A percentile compares a stretch with the other conserved stretches of the same genome.
These are phyloP conservation scores for Pulveroboletus ravenelii DNA, from an alignment of 768 basidiomycete species.

Conservation along the genomic window DNA sequence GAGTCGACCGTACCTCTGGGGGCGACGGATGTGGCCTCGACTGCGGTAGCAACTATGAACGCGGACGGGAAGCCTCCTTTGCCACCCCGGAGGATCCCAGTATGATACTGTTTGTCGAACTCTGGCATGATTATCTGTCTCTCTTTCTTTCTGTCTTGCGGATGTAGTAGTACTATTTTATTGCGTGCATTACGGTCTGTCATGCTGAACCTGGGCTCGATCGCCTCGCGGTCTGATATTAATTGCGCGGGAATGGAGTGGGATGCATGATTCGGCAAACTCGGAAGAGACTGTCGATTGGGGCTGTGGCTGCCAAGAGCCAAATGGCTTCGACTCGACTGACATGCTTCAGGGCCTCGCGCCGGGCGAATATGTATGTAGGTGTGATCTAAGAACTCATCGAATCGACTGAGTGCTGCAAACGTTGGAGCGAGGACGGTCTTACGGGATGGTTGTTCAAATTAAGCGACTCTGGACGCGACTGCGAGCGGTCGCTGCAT, in stretches of 20 bases:
- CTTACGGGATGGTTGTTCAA: conserved; percentile 13
- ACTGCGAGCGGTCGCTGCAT: neutral
- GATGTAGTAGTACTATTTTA: conserved; percentile 9
- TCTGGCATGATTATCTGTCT: neutral
- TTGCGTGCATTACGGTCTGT: neutral
- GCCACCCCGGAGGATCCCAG: conserved; percentile 29
- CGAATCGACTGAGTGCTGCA: neutral
- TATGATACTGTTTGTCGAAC: conserved; percentile 1
- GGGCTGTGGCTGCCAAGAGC: neutral
- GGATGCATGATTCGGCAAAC: neutral
- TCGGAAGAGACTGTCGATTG: neutral
- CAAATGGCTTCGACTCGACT: neutral
- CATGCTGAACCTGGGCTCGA: neutral
- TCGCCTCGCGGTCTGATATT: too few relatives aligned
- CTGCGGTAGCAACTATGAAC: neutral
- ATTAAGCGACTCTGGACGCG: conserved; percentile 12
- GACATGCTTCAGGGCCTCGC: neutral
- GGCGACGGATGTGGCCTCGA: conserved; percentile 2
- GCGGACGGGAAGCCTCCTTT: conserved; percentile 28
- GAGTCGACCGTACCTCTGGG: conserved; percentile 5
- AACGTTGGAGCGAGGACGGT: neutral
- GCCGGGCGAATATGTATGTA: too few relatives aligned
- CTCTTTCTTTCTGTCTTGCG: neutral
- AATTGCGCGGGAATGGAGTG: too few relatives aligned
- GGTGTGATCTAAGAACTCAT: neutral